These are phyloP conservation scores for Spergularia bocconei DNA, from an alignment of 148 eudicot genomes.

Conservation along the genomic window DNA sequence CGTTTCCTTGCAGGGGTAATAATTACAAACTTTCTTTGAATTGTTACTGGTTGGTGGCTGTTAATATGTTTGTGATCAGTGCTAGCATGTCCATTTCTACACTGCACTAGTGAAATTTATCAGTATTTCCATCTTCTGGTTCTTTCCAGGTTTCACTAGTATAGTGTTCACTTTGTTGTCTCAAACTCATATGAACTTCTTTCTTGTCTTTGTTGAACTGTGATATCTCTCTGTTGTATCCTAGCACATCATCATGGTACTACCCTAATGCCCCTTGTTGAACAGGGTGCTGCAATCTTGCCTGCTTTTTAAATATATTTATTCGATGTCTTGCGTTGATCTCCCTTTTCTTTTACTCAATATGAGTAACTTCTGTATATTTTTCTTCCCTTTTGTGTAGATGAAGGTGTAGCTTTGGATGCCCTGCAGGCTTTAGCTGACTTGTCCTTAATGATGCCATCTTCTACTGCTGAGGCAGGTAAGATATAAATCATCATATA, in stretches of 20 bases:
- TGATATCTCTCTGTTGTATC: background rate
- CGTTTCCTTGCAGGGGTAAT: background rate
- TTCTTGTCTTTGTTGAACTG: background rate
- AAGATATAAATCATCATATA: slow-evolving; percentile 2
- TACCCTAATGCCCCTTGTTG: background rate
- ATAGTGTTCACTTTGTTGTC: background rate
- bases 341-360: background rate
- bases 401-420: slow-evolving; percentile 80
- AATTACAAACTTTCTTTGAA: background rate
- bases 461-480: slow-evolving; percentile 63
- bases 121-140: background rate
- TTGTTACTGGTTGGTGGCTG: no score
- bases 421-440: slow-evolving; percentile 95
- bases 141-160: background rate
- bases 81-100: background rate
- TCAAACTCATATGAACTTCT: background rate
- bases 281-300: background rate
- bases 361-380: background rate
- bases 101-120: background rate
- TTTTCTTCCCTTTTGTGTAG: slow-evolving; percentile 32
- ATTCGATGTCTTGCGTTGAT: background rate
- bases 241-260: background rate
- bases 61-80: no score
- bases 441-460: slow-evolving; percentile 86
- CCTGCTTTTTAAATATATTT: background rate